These are phyloP conservation scores for Globisporangium paddicum DNA, from an alignment of 352 stramenopile species.

Conservation along the genomic window DNA sequence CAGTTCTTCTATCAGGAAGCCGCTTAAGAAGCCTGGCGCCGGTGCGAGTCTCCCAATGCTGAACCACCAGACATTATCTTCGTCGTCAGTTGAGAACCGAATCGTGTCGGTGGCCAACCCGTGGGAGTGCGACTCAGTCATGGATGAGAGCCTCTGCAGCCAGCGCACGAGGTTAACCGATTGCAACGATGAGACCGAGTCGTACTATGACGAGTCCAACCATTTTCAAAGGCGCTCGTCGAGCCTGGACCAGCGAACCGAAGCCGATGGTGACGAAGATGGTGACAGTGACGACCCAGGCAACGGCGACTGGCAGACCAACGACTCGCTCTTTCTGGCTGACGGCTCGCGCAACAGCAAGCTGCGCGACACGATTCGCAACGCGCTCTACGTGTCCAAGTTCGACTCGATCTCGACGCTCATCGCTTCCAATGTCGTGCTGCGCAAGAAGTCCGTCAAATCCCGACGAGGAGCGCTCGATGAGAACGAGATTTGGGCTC, in stretches of 20 bases:
- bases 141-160: slow-evolving; percentile 41
- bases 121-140: slow-evolving; percentile 67
- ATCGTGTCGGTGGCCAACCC: slow-evolving; percentile 24
- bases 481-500: not conserved
- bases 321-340: slow-evolving; percentile 81
- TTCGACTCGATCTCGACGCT: slow-evolving; percentile 90
- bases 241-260: slow-evolving; percentile 8
- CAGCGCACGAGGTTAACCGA: slow-evolving; percentile 32
- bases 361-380: slow-evolving; percentile 77
- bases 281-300: slow-evolving; percentile 17
- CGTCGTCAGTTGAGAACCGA: not conserved
- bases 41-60: slow-evolving; percentile 23
- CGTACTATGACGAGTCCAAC: not conserved
- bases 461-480: slow-evolving; percentile 5
- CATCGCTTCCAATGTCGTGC: slow-evolving; percentile 68
- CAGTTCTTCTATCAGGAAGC: not conserved
- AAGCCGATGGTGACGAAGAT: slow-evolving; percentile 16
- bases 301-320: slow-evolving; percentile 59
- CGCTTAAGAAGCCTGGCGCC: not conserved
- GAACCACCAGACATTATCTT: not conserved
- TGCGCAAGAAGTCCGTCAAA: slow-evolving; percentile 46
- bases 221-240: slow-evolving; percentile 6
- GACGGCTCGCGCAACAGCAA: slow-evolving; percentile 85
- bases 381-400: slow-evolving; percentile 77
- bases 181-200: slow-evolving; percentile 1